These are phyloP conservation scores for Leishmania aethiopica DNA, from an alignment of 208 protist species.

Conservation along the genomic window DNA sequence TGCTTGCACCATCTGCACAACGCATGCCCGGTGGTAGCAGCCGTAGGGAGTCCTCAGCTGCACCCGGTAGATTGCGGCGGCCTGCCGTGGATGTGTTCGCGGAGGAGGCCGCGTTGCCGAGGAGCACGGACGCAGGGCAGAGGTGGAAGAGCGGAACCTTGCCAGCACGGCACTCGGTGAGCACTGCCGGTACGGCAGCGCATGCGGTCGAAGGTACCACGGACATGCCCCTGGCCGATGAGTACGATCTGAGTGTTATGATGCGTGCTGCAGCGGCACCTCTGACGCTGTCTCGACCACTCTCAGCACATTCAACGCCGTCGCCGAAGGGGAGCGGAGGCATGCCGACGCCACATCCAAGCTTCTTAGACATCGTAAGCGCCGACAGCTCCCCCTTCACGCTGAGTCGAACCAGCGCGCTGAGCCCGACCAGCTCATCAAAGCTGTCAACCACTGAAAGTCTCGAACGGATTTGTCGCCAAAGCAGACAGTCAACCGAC, in stretches of 20 bases:
- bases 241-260: background rate
- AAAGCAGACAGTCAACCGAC: background rate
- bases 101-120: background rate
- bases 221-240: background rate
- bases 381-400: background rate
- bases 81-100: background rate
- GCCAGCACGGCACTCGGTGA: background rate
- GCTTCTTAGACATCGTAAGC: background rate
- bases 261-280: background rate
- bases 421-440: background rate
- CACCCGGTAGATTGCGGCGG: background rate
- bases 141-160: background rate
- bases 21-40: background rate
- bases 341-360: background rate
- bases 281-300: background rate
- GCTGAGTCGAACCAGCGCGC: background rate
- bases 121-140: background rate
- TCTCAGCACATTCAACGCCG: background rate
- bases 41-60: background rate
- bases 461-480: background rate
- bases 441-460: background rate
- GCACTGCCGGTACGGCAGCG: background rate
- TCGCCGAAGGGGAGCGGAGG: background rate
- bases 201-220: background rate
- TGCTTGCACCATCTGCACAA: background rate